Percentiles rank a stretch among this genome's conserved stretches.
These are phyloP conservation scores for Penicillium sp. DNA, from an alignment of 2,329 filamentous ascomycete genomes.

Conservation along the genomic window DNA sequence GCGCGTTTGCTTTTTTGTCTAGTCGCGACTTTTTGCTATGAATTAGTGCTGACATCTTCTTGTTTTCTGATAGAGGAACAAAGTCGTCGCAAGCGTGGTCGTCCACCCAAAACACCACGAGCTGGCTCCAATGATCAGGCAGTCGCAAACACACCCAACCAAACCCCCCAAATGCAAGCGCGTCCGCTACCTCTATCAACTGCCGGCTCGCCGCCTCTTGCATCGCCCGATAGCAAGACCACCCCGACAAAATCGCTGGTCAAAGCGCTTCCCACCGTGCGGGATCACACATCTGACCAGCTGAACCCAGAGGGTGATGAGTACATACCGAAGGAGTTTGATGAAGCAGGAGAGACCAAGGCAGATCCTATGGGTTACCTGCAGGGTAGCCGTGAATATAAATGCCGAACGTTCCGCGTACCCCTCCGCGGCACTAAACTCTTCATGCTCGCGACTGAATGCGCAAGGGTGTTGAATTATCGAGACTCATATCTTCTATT, in stretches of 20 bases:
- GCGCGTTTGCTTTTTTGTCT: neutral
- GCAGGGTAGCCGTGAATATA: conserved; percentile 80
- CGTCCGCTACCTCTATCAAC: conserved; percentile 36
- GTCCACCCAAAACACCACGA: conserved; percentile 52
- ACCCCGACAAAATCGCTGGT: conserved; percentile 80
- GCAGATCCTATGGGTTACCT: conserved; percentile 81
- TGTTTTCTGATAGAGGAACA: conserved; percentile 37
- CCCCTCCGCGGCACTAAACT: conserved; percentile 89
- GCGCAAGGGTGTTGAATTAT: conserved; percentile 89
- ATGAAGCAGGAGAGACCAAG: conserved; percentile 93
- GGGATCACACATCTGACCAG: conserved; percentile 97
- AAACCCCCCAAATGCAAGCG: conserved; percentile 45
- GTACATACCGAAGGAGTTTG: conserved; percentile 89
- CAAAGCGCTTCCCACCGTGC: conserved; percentile 91
- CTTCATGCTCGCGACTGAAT: conserved; percentile 98
- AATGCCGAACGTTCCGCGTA: conserved; percentile 90
- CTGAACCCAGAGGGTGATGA: conserved; percentile 87
- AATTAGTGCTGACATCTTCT: conserved; percentile 20
- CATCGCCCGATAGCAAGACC: conserved; percentile 64
- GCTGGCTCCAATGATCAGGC: conserved; percentile 35
- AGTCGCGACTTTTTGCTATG: conserved; percentile 17
- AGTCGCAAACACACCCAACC: conserved; percentile 34
- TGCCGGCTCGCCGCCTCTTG: conserved; percentile 57
- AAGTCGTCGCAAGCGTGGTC: conserved; percentile 52
- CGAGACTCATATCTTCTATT: conserved; percentile 97